Evolutionary conservation across 176 grass and related monocot genomes (phyloP).

Genomic region (Rhynchospora breviuscula): DNA sequence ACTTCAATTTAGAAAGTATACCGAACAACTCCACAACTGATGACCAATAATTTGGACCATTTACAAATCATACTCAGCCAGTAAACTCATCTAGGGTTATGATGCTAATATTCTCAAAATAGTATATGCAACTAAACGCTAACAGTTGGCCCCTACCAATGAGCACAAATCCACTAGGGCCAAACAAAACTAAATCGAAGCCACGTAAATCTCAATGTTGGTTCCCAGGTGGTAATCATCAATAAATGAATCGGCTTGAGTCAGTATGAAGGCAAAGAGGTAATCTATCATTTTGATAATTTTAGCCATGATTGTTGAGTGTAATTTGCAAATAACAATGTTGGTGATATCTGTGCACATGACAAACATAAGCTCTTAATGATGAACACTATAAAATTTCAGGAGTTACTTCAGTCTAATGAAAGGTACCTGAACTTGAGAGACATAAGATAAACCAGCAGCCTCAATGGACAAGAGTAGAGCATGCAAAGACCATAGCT

Average conservation of each 20-base stretch:
- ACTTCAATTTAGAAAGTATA: background rate
- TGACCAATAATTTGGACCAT: background rate
- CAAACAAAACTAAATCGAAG: background rate
- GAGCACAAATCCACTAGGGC: background rate
- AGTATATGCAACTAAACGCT: background rate
- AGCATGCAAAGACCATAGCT: slow-evolving; percentile 97
- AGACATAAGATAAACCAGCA: slow-evolving; percentile 88
- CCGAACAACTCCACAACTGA: background rate
- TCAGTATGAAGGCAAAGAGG: background rate
- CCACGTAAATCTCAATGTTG: background rate
- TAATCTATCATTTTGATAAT: background rate
- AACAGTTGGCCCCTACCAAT: background rate
- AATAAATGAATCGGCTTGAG: background rate
- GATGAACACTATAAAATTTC: slow-evolving; percentile 3
- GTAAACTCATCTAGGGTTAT: background rate
- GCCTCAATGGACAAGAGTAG: slow-evolving; percentile 98
- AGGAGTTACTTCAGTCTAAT: background rate
- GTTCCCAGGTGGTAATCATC: background rate
- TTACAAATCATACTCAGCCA: background rate
- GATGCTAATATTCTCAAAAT: background rate
- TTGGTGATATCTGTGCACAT: background rate
- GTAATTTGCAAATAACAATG: slow-evolving; percentile 5
- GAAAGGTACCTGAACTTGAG: slow-evolving; percentile 82
- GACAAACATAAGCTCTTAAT: background rate
- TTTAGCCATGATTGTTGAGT: background rate